phyloP scores from a whole-genome alignment of 495 filamentous ascomycete genomes.

The Neurospora sp. region DNA sequence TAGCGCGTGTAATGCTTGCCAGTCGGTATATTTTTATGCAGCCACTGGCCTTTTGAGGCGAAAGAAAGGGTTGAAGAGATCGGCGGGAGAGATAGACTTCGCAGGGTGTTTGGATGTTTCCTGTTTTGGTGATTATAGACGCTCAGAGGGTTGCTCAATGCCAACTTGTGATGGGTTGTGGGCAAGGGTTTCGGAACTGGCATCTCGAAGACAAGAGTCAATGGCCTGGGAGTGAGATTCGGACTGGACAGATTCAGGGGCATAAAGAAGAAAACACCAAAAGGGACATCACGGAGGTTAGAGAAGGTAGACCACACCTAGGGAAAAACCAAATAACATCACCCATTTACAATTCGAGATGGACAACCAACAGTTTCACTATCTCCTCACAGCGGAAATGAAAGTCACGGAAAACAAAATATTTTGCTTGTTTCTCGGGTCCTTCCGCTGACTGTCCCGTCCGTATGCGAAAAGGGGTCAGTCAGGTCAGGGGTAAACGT shows the following conservation, averaged over 20 bases:
- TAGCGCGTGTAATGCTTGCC: neutral
- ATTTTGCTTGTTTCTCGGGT: neutral
- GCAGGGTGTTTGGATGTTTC: neutral
- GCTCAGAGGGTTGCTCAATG: neutral
- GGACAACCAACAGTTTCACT: neutral
- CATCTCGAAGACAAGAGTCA: neutral
- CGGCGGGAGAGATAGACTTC: neutral
- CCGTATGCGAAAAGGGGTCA: neutral
- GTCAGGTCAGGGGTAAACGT: neutral
- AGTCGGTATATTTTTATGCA: neutral
- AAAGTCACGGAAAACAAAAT: neutral
- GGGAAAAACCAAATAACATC: too few relatives aligned
- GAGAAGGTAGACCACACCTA: neutral
- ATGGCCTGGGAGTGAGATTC: too few relatives aligned
- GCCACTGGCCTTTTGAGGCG: neutral
- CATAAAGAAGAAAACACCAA: neutral
- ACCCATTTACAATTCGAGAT: neutral
- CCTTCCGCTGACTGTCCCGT: neutral
- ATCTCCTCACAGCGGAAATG: neutral
- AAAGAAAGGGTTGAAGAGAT: neutral
- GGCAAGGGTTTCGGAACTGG: neutral
- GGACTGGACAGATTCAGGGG: neutral
- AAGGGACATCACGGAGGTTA: neutral
- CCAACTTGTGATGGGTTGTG: neutral
- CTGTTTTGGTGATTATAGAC: neutral